phyloP scores from a whole-genome alignment of 805 yeast species.

The Monosporozyma unispora region DNA sequence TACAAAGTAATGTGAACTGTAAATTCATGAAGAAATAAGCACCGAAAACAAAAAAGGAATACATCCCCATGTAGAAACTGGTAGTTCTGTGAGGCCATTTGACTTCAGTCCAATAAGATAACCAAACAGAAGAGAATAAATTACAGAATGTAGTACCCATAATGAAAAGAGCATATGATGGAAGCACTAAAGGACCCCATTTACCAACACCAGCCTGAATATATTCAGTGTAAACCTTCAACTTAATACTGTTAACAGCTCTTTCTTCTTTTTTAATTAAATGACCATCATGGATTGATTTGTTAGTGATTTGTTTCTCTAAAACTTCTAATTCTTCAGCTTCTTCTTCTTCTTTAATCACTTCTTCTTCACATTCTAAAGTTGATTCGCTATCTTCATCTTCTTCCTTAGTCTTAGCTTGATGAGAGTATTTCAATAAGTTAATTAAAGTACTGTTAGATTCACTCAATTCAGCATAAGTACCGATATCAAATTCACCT shows the following conservation, averaged over 20 bases:
- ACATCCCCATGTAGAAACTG: slow-evolving; percentile 68
- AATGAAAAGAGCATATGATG: slow-evolving; percentile 18
- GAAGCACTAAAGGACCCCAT: slow-evolving; percentile 18
- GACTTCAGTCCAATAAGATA: slow-evolving; percentile 69
- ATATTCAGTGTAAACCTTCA: slow-evolving; percentile 43
- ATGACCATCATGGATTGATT: slow-evolving; percentile 28
- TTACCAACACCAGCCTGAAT: slow-evolving; percentile 48
- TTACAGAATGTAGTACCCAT: slow-evolving; percentile 24
- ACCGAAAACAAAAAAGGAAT: slow-evolving; percentile 50
- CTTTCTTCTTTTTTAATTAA: slow-evolving; percentile 44
- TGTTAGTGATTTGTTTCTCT: slow-evolving; percentile 14
- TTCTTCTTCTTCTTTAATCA: slow-evolving; percentile 3
- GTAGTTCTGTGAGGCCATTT: slow-evolving; percentile 40
- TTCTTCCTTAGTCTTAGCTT: slow-evolving; percentile 26
- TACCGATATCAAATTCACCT: slow-evolving; percentile 57
- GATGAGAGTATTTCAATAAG: slow-evolving; percentile 41
- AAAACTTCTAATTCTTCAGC: slow-evolving; percentile 12
- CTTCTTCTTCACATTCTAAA: slow-evolving; percentile 7
- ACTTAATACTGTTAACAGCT: slow-evolving; percentile 47
- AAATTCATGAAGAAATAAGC: slow-evolving; percentile 35
- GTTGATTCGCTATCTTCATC: slow-evolving; percentile 25
- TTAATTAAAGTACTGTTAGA: slow-evolving; percentile 41
- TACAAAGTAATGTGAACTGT: slow-evolving; percentile 25
- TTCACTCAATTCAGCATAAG: slow-evolving; percentile 42
- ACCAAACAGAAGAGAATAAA: slow-evolving; percentile 44